Conservation (phyloP, 257 asterid genomes). For the Ilex asprella region DNA sequence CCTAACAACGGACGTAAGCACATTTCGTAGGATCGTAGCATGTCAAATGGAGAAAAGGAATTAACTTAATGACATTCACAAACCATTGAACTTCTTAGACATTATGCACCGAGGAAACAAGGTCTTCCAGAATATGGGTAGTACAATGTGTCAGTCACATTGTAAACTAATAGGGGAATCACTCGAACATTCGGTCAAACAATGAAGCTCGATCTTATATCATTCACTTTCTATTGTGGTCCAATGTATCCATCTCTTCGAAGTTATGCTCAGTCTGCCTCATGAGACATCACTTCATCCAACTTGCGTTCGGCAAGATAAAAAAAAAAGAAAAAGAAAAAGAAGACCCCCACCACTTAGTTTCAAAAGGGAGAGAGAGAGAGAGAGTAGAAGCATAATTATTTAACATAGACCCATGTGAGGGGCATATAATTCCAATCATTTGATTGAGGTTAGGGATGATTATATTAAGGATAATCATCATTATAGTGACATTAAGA, state of each 20-base stretch:
- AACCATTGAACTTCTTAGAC: too few species aligned
- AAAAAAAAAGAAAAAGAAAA: constrained; percentile 13
- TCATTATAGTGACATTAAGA: constrained; percentile 19
- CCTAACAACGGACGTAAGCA: too few species aligned
- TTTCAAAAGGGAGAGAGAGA: constrained; percentile 4
- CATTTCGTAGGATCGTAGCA: too few species aligned
- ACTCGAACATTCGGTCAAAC: constrained; percentile 6
- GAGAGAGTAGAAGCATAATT: constrained; percentile 1
- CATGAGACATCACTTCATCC: constrained; percentile 27
- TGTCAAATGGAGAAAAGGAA: too few species aligned
- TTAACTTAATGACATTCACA: too few species aligned
- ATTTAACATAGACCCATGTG: constrained; percentile 46
- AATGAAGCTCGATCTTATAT: not conserved
- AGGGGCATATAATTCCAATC: constrained; percentile 25
- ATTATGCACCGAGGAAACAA: not conserved
- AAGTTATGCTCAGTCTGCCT: constrained; percentile 16
- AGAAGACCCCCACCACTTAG: constrained; percentile 49
- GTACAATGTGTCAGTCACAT: too few species aligned
- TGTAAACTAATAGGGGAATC: not conserved
- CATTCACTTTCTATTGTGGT: constrained; percentile 21
- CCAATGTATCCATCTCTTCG: constrained; percentile 16
- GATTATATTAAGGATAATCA: constrained; percentile 16
- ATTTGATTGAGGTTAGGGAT: constrained; percentile 21
- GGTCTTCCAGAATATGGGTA: not conserved
- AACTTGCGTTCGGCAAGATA: constrained; percentile 38